Base-by-base conservation (phyloP, 352 stramenopile species). In the Phytophthora idaei region DNA sequence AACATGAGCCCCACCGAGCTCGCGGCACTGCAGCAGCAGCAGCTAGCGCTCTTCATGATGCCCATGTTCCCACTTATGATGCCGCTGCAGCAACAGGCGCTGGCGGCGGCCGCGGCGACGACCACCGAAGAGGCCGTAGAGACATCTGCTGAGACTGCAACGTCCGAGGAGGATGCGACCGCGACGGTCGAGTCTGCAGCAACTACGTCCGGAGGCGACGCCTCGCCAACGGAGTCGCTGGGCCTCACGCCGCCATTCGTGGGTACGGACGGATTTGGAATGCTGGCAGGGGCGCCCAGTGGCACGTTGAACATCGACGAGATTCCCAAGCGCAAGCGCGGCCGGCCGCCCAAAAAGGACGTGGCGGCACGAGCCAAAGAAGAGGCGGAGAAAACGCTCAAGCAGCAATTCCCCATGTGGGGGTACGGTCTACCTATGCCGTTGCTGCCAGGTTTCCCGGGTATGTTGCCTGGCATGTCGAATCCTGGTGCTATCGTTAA, bases 51-150 rank as follows among this genome's bases (percentile, higher is more conserved):
- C 39, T 76, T 92, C 46, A 91, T 91, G 83, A 89, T 89, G 80
- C 80, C 83, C 52, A 90, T 92, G 77, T 87, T 92, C 67, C 83
- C 83, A 39, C 76, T 90, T 31, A 88, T 92, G 81, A 83, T 88
- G 69, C 78, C 74, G 17, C 55, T 85, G 52, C 81, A 84, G 59
- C 78, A 83, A 44, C 69, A 70, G 61, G 44, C 59, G 37, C 59
- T 57, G 51, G 66, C 47, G 29, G 37, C 51, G 42, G 51, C 57
- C 5, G 21, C 50, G 1, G 9, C 17, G 15, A 50, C 17, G 15
- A 50, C 42, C 5, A 49, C 42, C 7, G 59, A 64, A 47, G 57
- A 65, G 15, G 28, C 37, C 14, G 39, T 25, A 15, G 14, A 15
- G 37, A 8, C 45, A 34, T 32, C 56, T 39, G 17, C 45, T 4